phyloP scores from a whole-genome alignment of 257 asterid species.

The Echium plantagineum region DNA sequence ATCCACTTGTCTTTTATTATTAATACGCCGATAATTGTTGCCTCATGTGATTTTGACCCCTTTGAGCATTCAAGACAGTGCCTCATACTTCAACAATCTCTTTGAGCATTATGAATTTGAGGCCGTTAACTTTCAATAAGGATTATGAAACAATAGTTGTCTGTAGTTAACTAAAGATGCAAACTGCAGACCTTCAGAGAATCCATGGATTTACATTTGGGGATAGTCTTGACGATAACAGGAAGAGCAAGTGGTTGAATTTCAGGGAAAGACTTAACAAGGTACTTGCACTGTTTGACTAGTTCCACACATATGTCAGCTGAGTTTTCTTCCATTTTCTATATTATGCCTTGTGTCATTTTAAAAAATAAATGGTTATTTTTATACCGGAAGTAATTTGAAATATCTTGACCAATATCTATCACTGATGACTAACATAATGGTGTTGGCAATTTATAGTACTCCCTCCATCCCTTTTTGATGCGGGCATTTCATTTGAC shows the following conservation, averaged over 20 bases:
- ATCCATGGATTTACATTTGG: slow-evolving; percentile 86
- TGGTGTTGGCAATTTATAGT: no score
- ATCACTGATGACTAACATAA: no score
- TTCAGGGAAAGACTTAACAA: slow-evolving; percentile 53
- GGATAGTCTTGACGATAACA: slow-evolving; percentile 64
- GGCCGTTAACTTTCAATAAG: neutral
- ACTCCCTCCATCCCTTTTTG: no score
- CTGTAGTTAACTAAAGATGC: slow-evolving; percentile 4
- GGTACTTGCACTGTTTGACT: slow-evolving; percentile 25
- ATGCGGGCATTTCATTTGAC: no score
- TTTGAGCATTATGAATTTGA: neutral
- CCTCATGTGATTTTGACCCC: neutral
- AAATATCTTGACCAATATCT: no score
- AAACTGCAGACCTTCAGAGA: slow-evolving; percentile 62
- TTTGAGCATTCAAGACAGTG: no score
- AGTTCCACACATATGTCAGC: neutral
- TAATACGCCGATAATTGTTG: no score
- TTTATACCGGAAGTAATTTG: neutral
- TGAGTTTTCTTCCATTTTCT: no score
- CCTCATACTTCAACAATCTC: neutral
- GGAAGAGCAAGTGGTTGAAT: slow-evolving; percentile 66
- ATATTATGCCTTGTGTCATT: no score
- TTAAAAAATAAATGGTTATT: neutral
- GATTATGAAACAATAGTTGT: neutral
- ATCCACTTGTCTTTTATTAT: no score